Percentiles rank a stretch among this genome's conserved stretches.
Evolutionary conservation across 2,329 filamentous ascomycete species (phyloP).

Genomic region (Scedosporium aurantiacum): DNA sequence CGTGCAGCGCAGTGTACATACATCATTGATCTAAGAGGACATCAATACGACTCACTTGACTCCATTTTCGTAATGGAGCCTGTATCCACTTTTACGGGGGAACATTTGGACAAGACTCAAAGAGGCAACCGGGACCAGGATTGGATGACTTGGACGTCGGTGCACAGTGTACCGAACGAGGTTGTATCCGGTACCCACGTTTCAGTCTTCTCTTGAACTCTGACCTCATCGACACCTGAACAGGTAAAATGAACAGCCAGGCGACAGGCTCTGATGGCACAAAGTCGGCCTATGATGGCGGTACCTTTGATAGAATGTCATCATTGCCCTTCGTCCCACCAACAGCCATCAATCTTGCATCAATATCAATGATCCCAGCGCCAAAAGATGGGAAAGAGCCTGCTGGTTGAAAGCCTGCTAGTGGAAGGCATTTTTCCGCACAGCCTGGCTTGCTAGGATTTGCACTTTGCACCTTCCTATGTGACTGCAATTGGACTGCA

Average conservation of each 20-base stretch:
- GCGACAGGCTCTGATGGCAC: not conserved
- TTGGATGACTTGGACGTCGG: not conserved
- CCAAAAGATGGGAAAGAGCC: not conserved
- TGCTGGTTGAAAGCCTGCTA: too few species aligned
- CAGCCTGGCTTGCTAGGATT: too few species aligned
- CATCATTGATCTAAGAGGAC: too few species aligned
- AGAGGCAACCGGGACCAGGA: not conserved
- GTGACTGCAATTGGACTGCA: too few species aligned
- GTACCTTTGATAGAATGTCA: not conserved
- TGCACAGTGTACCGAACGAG: too few species aligned
- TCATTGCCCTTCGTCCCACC: not conserved
- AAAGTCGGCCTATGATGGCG: not conserved
- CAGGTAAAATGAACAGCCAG: not conserved
- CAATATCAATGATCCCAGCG: not conserved
- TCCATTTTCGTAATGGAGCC: not conserved
- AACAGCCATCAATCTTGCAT: not conserved
- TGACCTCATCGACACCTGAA: not conserved
- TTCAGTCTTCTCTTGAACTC: not conserved
- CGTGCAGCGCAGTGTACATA: too few species aligned
- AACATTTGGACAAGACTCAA: not conserved
- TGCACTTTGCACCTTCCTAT: too few species aligned
- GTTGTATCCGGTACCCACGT: not conserved
- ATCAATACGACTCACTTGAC: too few species aligned
- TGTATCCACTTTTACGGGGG: slow-evolving; percentile 1
- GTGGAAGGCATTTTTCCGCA: too few species aligned